phyloP scores from a whole-genome alignment of 768 basidiomycete species.

The Tricholomella constricta region DNA sequence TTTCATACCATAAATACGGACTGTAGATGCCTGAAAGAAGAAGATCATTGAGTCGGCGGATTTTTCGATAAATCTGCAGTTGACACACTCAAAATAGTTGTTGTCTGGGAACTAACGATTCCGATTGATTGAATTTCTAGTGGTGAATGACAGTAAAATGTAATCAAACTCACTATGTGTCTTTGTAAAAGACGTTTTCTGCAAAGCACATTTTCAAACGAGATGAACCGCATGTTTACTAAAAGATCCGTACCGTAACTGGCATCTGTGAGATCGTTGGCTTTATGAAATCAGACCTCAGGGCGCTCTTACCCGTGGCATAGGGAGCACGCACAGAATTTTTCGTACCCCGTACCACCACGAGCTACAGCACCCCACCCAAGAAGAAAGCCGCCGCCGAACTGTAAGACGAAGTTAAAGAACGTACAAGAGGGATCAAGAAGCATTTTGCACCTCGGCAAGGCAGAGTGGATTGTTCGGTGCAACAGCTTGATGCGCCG shows the following conservation, averaged over 20 bases:
- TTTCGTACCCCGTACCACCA: constrained; percentile 54
- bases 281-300: constrained; percentile 16
- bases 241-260: constrained; percentile 35
- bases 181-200: constrained; percentile 57
- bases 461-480: constrained; percentile 51
- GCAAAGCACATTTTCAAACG: constrained; percentile 3
- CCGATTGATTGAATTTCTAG: not conserved
- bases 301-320: not conserved
- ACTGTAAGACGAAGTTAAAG: constrained; percentile 28
- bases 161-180: constrained; percentile 42
- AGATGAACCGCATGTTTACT: not conserved
- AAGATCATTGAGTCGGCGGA: constrained; percentile 10
- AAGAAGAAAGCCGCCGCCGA: constrained; percentile 50
- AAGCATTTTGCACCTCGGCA: constrained; percentile 38
- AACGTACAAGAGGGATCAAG: not conserved
- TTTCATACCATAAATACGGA: constrained; percentile 19
- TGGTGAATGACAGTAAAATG: not conserved
- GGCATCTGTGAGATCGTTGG: constrained; percentile 43
- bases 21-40: constrained; percentile 47
- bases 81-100: constrained; percentile 51
- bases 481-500: constrained; percentile 43
- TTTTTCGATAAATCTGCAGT: not conserved
- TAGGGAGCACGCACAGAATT: constrained; percentile 38
- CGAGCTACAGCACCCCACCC: constrained; percentile 43
- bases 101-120: constrained; percentile 40